These are phyloP conservation scores for Ophiostoma piceae DNA, from an alignment of 2,329 filamentous ascomycete genomes.

Conservation along the genomic window DNA sequence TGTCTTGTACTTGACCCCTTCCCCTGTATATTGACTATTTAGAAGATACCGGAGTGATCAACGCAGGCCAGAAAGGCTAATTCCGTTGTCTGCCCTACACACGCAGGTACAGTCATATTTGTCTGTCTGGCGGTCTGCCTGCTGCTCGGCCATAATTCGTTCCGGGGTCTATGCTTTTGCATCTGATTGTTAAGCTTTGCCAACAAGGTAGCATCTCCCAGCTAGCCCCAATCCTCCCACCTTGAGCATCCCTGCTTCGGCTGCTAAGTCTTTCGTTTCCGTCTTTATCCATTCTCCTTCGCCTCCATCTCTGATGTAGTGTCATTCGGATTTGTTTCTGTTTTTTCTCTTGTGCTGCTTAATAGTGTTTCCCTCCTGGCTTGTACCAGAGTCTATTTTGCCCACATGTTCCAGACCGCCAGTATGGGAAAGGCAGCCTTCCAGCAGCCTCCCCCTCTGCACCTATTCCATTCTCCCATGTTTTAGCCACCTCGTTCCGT, in stretches of 20 bases:
- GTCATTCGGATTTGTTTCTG: not conserved
- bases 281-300: not conserved
- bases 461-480: conserved; percentile 20
- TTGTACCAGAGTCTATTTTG: not conserved
- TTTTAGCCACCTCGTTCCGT: conserved; percentile 34
- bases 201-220: not conserved
- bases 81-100: not conserved
- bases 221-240: not conserved
- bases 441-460: not conserved
- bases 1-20: not conserved
- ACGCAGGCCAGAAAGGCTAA: not conserved
- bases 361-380: not conserved
- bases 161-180: not conserved
- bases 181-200: not conserved
- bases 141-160: not conserved
- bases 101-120: not conserved
- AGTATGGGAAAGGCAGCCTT: not conserved
- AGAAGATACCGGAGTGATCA: conserved; percentile 5
- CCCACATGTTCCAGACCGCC: not conserved
- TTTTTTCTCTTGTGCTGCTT: not conserved
- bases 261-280: not conserved
- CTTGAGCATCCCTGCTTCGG: not conserved
- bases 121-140: not conserved
- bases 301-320: not conserved
- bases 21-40: not conserved